Percentiles rank a stretch among this genome's conserved stretches.
phyloP scores from a whole-genome alignment of 108 stramenopile genomes.

The Fragilaria radians region DNA sequence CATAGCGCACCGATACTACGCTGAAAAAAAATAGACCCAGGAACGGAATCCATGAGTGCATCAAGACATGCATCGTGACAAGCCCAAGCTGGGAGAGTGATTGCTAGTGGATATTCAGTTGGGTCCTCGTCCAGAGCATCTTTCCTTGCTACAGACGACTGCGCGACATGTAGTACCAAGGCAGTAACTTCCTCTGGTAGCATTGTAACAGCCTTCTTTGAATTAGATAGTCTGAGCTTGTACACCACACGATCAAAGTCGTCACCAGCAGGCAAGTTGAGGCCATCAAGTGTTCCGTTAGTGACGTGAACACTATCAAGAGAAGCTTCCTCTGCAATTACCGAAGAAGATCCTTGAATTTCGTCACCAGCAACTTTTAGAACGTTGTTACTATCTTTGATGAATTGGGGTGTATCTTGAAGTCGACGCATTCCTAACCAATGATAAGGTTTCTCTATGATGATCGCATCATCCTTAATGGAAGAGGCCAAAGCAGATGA shows the following conservation, averaged over 20 bases:
- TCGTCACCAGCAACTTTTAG: conserved; percentile 1
- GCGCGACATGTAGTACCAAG: conserved; percentile 44
- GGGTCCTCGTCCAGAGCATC: conserved; percentile 30
- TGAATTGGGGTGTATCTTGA: conserved; percentile 37
- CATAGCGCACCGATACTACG: conserved; percentile 57
- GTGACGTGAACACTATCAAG: conserved; percentile 29
- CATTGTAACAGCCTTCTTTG: conserved; percentile 66
- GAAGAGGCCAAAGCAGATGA: conserved; percentile 29
- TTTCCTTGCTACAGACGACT: conserved; percentile 38
- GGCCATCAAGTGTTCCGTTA: conserved; percentile 64
- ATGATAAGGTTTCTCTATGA: conserved; percentile 46
- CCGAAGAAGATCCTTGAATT: conserved; percentile 9
- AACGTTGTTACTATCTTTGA: conserved; percentile 19
- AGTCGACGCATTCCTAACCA: conserved; percentile 58
- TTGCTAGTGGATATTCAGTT: conserved; percentile 51
- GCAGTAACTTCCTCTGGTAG: conserved; percentile 71
- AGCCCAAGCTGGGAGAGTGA: conserved; percentile 66
- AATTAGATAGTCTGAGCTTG: conserved; percentile 46
- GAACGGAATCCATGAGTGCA: conserved; percentile 54
- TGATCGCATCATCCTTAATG: conserved; percentile 10
- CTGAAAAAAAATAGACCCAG: conserved; percentile 52
- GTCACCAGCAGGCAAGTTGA: conserved; percentile 39
- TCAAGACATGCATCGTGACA: conserved; percentile 54
- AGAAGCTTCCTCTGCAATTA: conserved; percentile 40
- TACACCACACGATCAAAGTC: conserved; percentile 74